Evolutionary conservation across 1,284 basidiomycete species (phyloP), one percentile per base, ranked within the genome.

Genomic region (Ceratobasidium sp.): DNA sequence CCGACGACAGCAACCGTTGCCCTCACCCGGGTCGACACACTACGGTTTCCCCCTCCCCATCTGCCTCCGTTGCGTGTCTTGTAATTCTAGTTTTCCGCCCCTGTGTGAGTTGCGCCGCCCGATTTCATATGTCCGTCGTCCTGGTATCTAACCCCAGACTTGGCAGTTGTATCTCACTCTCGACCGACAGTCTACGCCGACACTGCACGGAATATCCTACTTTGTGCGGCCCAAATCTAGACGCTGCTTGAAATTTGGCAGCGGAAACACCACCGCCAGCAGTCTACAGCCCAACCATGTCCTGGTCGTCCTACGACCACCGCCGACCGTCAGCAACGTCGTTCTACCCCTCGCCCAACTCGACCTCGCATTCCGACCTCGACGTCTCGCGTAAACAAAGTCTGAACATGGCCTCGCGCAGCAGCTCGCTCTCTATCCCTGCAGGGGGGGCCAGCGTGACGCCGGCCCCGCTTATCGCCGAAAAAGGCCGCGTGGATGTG

Each of bases 351-450:
- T 56, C 51, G 13, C 68, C 56, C 27, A 58, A 27, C 19, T 59
- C 68, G 4, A 39, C 24, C 16, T 31, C 64, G 8, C 49, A 59
- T 8, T 59, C 54, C 8, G 56, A 71, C 5, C 31, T 56, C 65
- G 65, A 68, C 19, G 49, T 56, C 51, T 43, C 65, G 27, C 61
- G 48, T 49, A 68, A 68, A 43, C 49, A 29, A 41, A 68, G 61
- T 19, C 6, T 63, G 41, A 31, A 41, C 61, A 27, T 46, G 27
- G 61, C 59, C n/a, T 65, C 62, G 9, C 24, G 58, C 22, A 61
- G 58, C 58, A 31, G 34, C 58, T 61, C 58, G 34, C 34, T 61
- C 27, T 61, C 58, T 3, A 34, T 34, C n/a, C 51, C 51, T 4
- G 34, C 14, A 22, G 31, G 37, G 61, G 7, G 61, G 19, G 37